Base-by-base conservation (phyloP, 306 rosid species). In the Citrullus colocynthis region DNA sequence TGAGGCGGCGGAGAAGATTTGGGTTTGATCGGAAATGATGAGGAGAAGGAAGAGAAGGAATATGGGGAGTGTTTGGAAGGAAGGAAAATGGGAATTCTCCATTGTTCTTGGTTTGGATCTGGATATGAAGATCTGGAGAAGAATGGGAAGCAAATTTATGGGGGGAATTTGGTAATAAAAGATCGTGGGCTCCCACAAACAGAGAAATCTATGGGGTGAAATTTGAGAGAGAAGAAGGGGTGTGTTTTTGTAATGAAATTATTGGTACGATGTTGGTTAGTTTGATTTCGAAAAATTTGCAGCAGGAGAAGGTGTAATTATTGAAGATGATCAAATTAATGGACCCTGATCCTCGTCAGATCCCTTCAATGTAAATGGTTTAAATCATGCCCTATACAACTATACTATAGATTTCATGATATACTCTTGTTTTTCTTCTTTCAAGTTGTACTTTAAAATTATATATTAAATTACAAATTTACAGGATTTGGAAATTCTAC, bases 1-100 rank as follows among this genome's bases (percentile, higher is more conserved):
- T 10, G 37, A 6, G 57, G 57, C 36, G 57, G 44, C 14, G 57
- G 37, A 32, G 74, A 3, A 18, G 74, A 7, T 41, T 16, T 45
- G 74, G 45, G 41, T 61, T 75, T 62, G 72, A n/a, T 28, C 48
- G 20, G 67, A 17, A 28, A 73, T 55, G 39, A 48, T 75, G 76
- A 81, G 63, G 73, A 66, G 69, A 39, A 75, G 30, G 37, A 57
- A 16, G 44, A 78, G 32, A 17, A 81, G 51, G 57, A 79, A 24
- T 41, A 60, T 70, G 21, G 49, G 9, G 2, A 71, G 78, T 36
- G 17, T n/a, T 58, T 73, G 82, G 32, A 55, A 24, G 30, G 51
- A 62, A 48, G 72, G 49, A 66, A 72, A 80, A 56, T n/a, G 21
- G 44, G 55, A 21, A 44, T 5, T 70, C 58, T 54, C 80, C 80